Evolutionary conservation across 2,329 filamentous ascomycete species (phyloP), one percentile per base, ranked within the genome.

Genomic region (Aspergillus aculeatus): DNA sequence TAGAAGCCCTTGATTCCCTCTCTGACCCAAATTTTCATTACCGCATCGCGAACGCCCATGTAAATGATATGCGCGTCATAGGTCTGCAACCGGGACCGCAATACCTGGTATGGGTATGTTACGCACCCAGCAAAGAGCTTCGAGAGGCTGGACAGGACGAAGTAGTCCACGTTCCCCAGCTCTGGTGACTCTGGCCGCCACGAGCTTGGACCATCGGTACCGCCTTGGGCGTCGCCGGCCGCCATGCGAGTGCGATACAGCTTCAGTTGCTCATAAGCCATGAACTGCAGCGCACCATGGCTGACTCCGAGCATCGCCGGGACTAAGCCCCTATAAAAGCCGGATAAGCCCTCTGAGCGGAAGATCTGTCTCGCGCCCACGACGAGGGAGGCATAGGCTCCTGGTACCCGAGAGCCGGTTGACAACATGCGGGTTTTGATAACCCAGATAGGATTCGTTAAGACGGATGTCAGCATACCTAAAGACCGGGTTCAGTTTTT

Each of bases 371-470:
- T 75, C 2, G 88, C 84, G 29, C 95, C 95, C 52, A 87, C 83
- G 65, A 82, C 78, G 81, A 97, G 91, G 65, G 86, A 89, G 16
- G 85, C 83, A 76, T 99, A 99, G 1, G 94, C 95, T 14, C 92
- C 92, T 2, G 83, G 84, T 5, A 86, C 83, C 57, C 85, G 82
- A 53, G 86, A 85, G 66, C 95, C 91, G 4, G 91, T 93, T 31
- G 92, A 92, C 24, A 98, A 82, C 92, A 99, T 98, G 64, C 95
- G 89, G 9, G 94, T 98, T 81, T 98, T 98, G 74, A 99, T 87
- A 2, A 99, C 95, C 95, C 95, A 99, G 68, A 99, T 88, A 2
- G 95, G 95, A 73, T 98, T 98, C 31, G 95, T 98, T 65, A 94
- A 82, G 31, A 91, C 78, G 48, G 93, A 89, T 1, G 92, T 96